These are phyloP conservation scores for Lactuca saligna DNA, from an alignment of 129 eudicot species.

Conservation along the genomic window DNA sequence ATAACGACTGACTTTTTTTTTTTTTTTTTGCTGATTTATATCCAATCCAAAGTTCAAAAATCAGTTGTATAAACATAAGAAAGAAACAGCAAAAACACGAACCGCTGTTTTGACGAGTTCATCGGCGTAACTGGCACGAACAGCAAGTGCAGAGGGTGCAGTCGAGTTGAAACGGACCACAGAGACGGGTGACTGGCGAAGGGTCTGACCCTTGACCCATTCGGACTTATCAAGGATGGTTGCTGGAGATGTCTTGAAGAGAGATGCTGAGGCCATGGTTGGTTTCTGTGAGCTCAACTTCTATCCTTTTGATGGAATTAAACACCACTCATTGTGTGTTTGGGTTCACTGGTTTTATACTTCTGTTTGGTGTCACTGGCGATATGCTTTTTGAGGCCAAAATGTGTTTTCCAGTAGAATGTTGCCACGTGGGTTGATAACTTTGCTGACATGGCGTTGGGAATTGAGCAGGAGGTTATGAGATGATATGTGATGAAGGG, in stretches of 20 bases:
- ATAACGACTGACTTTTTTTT: conserved; percentile 4
- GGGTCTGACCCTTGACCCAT: conserved; percentile 65
- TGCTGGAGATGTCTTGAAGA: conserved; percentile 67
- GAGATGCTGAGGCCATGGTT: conserved; percentile 72
- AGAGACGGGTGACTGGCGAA: conserved; percentile 51
- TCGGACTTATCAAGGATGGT: conserved; percentile 70
- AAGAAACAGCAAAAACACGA: background rate
- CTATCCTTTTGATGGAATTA: conserved; percentile 30
- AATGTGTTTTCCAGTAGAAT: conserved; percentile 40
- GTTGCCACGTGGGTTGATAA: conserved; percentile 61
- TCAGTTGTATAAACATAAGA: conserved; percentile 1
- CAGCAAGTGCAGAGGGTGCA: conserved; percentile 50
- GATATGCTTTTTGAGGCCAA: conserved; percentile 68
- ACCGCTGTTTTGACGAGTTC: conserved; percentile 95
- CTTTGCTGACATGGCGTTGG: conserved; percentile 46
- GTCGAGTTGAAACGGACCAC: conserved; percentile 49
- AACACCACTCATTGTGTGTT: conserved; percentile 39
- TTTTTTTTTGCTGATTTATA: background rate
- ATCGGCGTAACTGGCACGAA: conserved; percentile 73
- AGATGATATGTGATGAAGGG: conserved; percentile 38
- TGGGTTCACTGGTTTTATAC: conserved; percentile 31
- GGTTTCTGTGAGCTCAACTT: conserved; percentile 11
- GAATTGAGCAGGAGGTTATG: background rate
- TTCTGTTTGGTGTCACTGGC: conserved; percentile 28
- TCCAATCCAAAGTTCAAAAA: background rate